Evolutionary conservation across 129 eudicot genomes (phyloP).

Genomic region (Daucus carota): DNA sequence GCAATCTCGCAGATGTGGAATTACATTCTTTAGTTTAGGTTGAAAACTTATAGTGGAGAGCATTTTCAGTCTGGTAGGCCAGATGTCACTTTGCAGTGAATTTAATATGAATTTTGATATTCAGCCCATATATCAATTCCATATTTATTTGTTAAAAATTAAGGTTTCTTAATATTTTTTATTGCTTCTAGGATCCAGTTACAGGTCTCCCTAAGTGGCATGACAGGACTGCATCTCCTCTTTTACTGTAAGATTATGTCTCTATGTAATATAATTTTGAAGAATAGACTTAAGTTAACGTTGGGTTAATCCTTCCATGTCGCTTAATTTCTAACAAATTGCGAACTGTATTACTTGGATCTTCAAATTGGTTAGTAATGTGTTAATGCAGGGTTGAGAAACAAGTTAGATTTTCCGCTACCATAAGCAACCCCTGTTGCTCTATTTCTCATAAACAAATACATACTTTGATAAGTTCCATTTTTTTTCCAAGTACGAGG

Average conservation of each 20-base stretch:
- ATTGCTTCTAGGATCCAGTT: slow-evolving; percentile 71
- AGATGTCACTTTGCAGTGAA: neutral
- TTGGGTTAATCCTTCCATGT: neutral
- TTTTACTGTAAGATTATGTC: slow-evolving; percentile 62
- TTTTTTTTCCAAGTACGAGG: neutral
- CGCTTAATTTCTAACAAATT: neutral
- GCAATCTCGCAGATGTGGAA: neutral
- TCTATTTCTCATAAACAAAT: neutral
- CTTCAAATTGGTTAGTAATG: neutral
- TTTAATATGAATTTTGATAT: neutral
- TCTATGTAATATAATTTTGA: neutral
- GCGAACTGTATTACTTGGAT: neutral
- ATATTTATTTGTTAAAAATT: neutral
- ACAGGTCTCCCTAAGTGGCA: slow-evolving; percentile 80
- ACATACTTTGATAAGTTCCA: neutral
- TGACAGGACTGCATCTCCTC: slow-evolving; percentile 67
- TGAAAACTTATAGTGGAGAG: neutral
- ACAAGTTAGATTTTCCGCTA: neutral
- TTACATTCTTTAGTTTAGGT: neutral
- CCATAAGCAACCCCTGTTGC: neutral
- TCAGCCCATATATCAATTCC: neutral
- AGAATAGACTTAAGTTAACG: neutral
- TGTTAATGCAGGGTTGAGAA: neutral
- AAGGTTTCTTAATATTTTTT: neutral
- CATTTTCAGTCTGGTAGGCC: neutral